These are phyloP conservation scores for Prunella vulgaris DNA, from an alignment of 257 asterid genomes.

Conservation along the genomic window DNA sequence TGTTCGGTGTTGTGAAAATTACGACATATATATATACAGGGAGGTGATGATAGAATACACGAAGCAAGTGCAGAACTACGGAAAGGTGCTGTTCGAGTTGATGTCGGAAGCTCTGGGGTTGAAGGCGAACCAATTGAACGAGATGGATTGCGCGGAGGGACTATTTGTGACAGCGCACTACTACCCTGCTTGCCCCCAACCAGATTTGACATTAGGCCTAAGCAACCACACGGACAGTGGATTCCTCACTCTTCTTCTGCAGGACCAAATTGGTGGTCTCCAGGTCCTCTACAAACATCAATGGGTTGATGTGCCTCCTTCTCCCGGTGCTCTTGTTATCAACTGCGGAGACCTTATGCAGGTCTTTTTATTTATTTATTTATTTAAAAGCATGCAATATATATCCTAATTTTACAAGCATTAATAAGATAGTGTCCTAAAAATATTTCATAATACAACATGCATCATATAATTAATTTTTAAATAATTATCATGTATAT, in stretches of 20 bases:
- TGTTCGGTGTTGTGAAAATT: no score
- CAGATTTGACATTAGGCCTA: conserved; percentile 21
- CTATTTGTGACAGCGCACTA: conserved; percentile 8
- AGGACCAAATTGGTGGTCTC: conserved; percentile 17
- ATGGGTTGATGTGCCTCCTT: neutral
- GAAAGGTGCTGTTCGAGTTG: neutral
- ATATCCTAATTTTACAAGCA: no score
- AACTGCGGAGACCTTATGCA: conserved; percentile 14
- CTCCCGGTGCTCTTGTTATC: neutral
- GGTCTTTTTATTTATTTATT: no score
- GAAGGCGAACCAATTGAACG: conserved; percentile 13
- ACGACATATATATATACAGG: neutral
- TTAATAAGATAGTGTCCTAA: no score
- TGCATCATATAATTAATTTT: no score
- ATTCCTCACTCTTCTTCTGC: conserved; percentile 24
- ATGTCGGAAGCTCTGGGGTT: conserved; percentile 22
- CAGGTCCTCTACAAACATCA: neutral
- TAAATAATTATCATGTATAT: no score
- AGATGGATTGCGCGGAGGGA: conserved; percentile 31
- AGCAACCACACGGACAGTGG: conserved; percentile 26
- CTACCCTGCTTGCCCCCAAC: conserved; percentile 34
- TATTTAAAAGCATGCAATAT: no score
- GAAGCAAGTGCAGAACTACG: neutral
- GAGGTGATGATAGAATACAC: conserved; percentile 24
- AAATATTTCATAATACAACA: no score